Base-by-base conservation (phyloP, 2,329 filamentous ascomycete species). In the Penicillium occitanis region DNA sequence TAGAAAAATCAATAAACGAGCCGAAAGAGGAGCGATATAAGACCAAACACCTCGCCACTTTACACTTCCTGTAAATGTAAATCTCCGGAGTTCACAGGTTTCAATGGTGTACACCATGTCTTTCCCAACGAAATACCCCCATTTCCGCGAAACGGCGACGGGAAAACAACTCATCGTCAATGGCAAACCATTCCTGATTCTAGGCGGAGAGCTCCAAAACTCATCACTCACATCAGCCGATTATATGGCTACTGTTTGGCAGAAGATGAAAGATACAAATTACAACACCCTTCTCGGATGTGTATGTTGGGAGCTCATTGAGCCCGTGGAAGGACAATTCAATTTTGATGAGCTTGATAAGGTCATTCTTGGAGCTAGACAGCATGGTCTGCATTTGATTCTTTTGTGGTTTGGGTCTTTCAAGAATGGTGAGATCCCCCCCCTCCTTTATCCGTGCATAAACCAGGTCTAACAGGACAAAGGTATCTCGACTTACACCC, bases 211-310 rank as follows among this genome's bases (percentile, higher is more conserved):
- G 44, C 44, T 48, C 44, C 82, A 83, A 64, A 84, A 83, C 69
- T 84, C 81, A 0, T 81, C 80, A 1, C 73, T 83, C 57, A 79
- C 76, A 8, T 83, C 79, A 5, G 75, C 78, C 7, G 73, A 76
- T 55, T 83, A 79, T 66, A 84, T 84, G 81, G 70, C 74, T 17
- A 73, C 76, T 7, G 72, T 78, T 6, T 84, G 81, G 80, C 74
- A 76, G 37, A 81, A 80, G 59, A 72, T 83, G 68, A 73, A 72
- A 4, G 74, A 73, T 19, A 79, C 74, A 14, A 74, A 80, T 64
- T 72, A 81, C 68, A 83, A 84, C 67, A 83, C 81, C 2, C 69
- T 83, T 1, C 1, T 48, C 4, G 44, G 44, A 25, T 48, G 44
- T 48, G 44, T 48, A 25, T 48, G 46, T 25, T 48, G 46, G 46